A percentile compares a stretch with the other conserved stretches of the same genome.
Conservation (phyloP, 2,329 filamentous ascomycete genomes). For the Tolypocladium sp. region DNA sequence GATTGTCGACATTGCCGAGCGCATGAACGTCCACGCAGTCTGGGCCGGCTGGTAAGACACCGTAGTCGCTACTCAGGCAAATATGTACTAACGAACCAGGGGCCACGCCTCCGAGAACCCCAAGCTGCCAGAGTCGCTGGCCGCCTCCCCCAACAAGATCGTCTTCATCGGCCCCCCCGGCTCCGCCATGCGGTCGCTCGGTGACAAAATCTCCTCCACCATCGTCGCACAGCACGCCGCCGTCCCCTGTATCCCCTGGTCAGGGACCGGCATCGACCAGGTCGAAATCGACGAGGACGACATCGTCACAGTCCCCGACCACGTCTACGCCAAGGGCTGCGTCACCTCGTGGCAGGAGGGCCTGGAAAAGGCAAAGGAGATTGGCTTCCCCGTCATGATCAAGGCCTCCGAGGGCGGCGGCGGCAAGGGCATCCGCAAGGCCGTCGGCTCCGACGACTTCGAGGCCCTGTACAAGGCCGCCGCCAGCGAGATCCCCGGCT, state of each 20-base stretch:
- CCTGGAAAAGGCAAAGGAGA: conserved; percentile 73
- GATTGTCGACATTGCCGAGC: conserved; percentile 97
- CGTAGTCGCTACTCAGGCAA: background rate
- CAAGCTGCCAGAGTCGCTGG: conserved; percentile 89
- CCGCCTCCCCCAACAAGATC: conserved; percentile 95
- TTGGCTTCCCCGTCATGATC: conserved; percentile 99
- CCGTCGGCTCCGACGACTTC: conserved; percentile 76
- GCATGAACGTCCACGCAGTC: conserved; percentile 96
- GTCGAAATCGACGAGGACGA: conserved; percentile 72
- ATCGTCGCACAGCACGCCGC: conserved; percentile 96
- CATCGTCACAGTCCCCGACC: conserved; percentile 85
- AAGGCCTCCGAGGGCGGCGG: conserved; percentile 99
- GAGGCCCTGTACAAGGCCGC: conserved; percentile 86
- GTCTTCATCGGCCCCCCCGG: conserved; percentile 98
- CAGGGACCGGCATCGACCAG: conserved; percentile 78
- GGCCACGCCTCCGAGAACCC: conserved; percentile 98
- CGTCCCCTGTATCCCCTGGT: conserved; percentile 99
- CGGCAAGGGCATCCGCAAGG: conserved; percentile 98
- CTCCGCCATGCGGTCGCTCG: conserved; percentile 96
- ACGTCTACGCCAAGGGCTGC: conserved; percentile 83
- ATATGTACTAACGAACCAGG: conserved; percentile 35
- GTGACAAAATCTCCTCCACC: conserved; percentile 99
- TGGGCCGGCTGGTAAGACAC: conserved; percentile 88
- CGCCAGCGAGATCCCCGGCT: conserved; percentile 94
- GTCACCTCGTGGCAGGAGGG: conserved; percentile 86